Conservation (phyloP, 257 asterid genomes). For the Solanum pinnatisectum region DNA sequence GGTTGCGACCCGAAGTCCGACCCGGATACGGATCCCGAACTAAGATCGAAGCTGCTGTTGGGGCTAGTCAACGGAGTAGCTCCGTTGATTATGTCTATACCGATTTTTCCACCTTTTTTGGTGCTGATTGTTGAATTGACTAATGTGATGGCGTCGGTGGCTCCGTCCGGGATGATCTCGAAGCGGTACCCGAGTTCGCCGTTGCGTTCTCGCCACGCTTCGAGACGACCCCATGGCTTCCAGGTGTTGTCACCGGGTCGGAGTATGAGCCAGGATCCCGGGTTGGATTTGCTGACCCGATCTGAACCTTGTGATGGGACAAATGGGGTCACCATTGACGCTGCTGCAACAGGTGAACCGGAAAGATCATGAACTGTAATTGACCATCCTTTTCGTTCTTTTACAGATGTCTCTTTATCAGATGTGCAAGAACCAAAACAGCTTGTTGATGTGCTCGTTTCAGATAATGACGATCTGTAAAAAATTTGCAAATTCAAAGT, state of each 20-base stretch:
- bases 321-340: conserved; percentile 96
- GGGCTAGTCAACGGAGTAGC: conserved; percentile 75
- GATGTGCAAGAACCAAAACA: conserved; percentile 40
- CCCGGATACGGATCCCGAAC: conserved; percentile 47
- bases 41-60: conserved; percentile 71
- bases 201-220: conserved; percentile 69
- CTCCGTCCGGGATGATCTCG: conserved; percentile 79
- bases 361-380: conserved; percentile 91
- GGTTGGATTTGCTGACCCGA: conserved; percentile 70
- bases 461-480: conserved; percentile 68
- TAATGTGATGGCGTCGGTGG: conserved; percentile 54
- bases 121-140: conserved; percentile 52
- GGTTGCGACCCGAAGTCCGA: conserved; percentile 52
- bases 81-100: conserved; percentile 67
- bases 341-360: conserved; percentile 92
- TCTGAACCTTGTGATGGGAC: conserved; percentile 82
- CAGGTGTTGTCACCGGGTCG: conserved; percentile 77
- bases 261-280: conserved; percentile 97
- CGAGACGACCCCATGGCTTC: conserved; percentile 98
- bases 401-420: conserved; percentile 19
- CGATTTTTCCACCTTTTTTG: conserved; percentile 61
- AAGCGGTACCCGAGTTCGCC: conserved; percentile 73
- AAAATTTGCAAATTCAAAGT: neutral
- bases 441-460: conserved; percentile 52
- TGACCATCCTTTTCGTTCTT: conserved; percentile 96